Evolutionary conservation across 1,284 basidiomycete species (phyloP).

Genomic region (Mycosarcoma mackinlayi): DNA sequence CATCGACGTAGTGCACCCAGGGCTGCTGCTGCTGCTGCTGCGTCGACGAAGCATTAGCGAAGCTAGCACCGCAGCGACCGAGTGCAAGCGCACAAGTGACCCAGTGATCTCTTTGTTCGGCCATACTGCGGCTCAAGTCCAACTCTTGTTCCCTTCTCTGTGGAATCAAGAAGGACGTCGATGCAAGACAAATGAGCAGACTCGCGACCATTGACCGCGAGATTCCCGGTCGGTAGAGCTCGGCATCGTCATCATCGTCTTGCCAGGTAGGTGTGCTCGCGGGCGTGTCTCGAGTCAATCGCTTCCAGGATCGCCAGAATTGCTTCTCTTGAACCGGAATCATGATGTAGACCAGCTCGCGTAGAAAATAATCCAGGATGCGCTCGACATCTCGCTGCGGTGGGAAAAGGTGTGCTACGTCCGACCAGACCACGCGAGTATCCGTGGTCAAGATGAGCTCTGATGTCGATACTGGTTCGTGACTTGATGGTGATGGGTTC

Average conservation of each 20-base stretch:
- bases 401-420: conserved; percentile 31
- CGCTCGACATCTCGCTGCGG: conserved; percentile 27
- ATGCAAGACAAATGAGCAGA: conserved; percentile 26
- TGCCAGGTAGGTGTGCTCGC: not conserved
- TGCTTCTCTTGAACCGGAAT: conserved; percentile 36
- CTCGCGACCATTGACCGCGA: conserved; percentile 32
- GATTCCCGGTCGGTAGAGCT: conserved; percentile 5
- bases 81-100: conserved; percentile 29
- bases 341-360: conserved; percentile 41
- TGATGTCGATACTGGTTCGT: not conserved
- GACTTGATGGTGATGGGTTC: not conserved
- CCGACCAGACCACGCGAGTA: conserved; percentile 16
- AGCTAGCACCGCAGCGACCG: conserved; percentile 12
- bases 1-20: conserved; percentile 26
- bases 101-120: conserved; percentile 31
- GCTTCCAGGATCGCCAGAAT: conserved; percentile 28
- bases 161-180: conserved; percentile 26
- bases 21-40: not conserved
- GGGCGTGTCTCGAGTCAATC: not conserved
- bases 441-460: conserved; percentile 8
- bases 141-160: conserved; percentile 21
- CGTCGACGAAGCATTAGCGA: not conserved
- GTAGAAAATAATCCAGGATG: conserved; percentile 27
- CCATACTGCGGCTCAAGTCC: conserved; percentile 9
- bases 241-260: not conserved